Base-by-base conservation (phyloP, 352 stramenopile species). In the Discostella stelligera region DNA sequence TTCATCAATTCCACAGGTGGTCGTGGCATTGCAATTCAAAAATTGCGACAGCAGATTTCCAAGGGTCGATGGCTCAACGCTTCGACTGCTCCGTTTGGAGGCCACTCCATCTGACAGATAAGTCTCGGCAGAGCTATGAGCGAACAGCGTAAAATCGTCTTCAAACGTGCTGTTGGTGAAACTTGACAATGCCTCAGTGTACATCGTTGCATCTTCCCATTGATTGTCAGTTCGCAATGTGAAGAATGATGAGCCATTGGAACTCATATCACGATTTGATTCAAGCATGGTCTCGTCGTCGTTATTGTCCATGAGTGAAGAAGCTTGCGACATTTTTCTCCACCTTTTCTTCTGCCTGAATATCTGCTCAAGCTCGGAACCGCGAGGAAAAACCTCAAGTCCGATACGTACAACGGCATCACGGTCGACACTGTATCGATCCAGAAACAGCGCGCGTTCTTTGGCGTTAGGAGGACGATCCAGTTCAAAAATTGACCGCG, bases 341-440 rank as follows among this genome's bases (percentile, higher is more conserved):
- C 63, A 20, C 30, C 44, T 50, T 20, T 71, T 65, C 23, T 60
- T 73, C 10, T 72, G 65, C 46, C 61, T 32, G 66, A 82, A 77
- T 8, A 68, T 64, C n/a, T 67, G 62, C 53, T 82, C 74, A 11
- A 82, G 50, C 13, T 77, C 74, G 13, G 59, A 73, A 8, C 74
- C 74, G 23, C 74, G 66, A 18, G 62, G 60, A 32, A 82, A 82
- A 8, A 82, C 74, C 39, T 82, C 74, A 9, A 82, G 21, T 16
- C 60, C 66, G 7, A 82, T 63, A 18, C 74, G 66, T 18, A 82
- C 25, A 7, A 82, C 48, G 5, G 74, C 74, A 63, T 73, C 74
- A 48, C 74, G 66, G 20, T 77, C 74, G n/a, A 82, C 68, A 18
- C 63, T 44, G 58, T 70, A 82, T 46, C 53, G 25, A 49, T 72